phyloP scores from a whole-genome alignment of 306 rosid species.

The Sicyos baderoa region DNA sequence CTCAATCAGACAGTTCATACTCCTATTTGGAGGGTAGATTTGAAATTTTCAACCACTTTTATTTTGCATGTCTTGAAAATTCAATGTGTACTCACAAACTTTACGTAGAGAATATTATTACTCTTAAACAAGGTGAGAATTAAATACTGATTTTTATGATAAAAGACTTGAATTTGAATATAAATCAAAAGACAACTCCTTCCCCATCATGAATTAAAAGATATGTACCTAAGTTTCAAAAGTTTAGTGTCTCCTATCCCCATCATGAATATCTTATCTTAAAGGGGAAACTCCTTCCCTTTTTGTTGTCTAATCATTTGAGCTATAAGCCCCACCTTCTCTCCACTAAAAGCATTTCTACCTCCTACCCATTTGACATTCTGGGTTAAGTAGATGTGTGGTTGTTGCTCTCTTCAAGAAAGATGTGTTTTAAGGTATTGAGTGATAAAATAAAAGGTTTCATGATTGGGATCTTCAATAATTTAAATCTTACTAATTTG shows the following conservation, averaged over 20 bases:
- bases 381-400: neutral
- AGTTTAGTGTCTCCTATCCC: neutral
- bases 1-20: neutral
- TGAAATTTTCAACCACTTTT: no score
- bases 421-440: neutral
- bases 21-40: no score
- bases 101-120: no score
- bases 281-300: neutral
- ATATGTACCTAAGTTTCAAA: no score
- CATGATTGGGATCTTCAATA: neutral
- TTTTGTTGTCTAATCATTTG: neutral
- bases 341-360: neutral
- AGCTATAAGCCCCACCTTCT: neutral
- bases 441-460: neutral
- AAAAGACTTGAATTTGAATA: no score
- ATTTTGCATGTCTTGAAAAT: no score
- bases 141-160: no score
- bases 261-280: neutral
- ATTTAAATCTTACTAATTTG: no score
- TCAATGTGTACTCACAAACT: no score
- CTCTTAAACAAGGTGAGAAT: no score
- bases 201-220: neutral
- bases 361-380: neutral
- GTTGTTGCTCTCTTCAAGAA: neutral
- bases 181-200: no score